Conservation (phyloP, 106 monocot species). For the Dioscorea zingiberensis region DNA sequence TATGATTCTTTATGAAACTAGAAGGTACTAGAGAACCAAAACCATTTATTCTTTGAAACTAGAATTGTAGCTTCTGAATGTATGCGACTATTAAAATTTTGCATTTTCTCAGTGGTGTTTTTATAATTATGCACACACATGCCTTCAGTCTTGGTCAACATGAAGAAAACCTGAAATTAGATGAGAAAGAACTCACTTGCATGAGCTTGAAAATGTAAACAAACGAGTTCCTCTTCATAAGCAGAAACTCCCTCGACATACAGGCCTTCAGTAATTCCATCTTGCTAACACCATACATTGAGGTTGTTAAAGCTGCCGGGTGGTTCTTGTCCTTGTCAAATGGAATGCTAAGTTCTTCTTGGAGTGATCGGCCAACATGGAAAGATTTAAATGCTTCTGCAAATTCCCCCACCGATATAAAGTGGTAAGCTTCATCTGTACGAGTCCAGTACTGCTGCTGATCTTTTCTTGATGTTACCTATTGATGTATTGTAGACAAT, state of each 20-base stretch:
- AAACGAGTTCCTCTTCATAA: slow-evolving; percentile 72
- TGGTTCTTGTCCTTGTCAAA: slow-evolving; percentile 51
- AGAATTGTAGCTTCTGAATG: too few relatives aligned
- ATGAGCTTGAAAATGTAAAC: slow-evolving; percentile 48
- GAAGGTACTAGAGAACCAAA: too few relatives aligned
- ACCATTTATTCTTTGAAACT: too few relatives aligned
- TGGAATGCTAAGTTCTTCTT: slow-evolving; percentile 33
- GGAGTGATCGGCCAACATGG: slow-evolving; percentile 29
- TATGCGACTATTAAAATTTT: too few relatives aligned
- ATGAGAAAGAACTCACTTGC: slow-evolving; percentile 21
- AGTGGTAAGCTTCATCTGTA: slow-evolving; percentile 35
- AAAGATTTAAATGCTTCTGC: slow-evolving; percentile 45
- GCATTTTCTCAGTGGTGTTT: too few relatives aligned
- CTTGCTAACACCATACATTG: slow-evolving; percentile 46
- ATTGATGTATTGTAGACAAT: neutral
- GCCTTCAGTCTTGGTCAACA: too few relatives aligned
- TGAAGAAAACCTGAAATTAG: too few relatives aligned
- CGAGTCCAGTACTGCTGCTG: slow-evolving; percentile 62
- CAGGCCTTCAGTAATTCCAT: slow-evolving; percentile 52
- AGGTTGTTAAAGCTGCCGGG: slow-evolving; percentile 53
- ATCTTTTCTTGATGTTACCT: slow-evolving; percentile 72
- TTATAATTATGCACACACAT: too few relatives aligned
- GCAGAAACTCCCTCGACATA: slow-evolving; percentile 32
- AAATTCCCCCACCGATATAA: slow-evolving; percentile 50
- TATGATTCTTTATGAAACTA: too few relatives aligned